Percentiles rank a stretch among this genome's conserved stretches.
Evolutionary conservation across 306 rosid genomes (phyloP).

Genomic region (Lathyrus oleraceus): DNA sequence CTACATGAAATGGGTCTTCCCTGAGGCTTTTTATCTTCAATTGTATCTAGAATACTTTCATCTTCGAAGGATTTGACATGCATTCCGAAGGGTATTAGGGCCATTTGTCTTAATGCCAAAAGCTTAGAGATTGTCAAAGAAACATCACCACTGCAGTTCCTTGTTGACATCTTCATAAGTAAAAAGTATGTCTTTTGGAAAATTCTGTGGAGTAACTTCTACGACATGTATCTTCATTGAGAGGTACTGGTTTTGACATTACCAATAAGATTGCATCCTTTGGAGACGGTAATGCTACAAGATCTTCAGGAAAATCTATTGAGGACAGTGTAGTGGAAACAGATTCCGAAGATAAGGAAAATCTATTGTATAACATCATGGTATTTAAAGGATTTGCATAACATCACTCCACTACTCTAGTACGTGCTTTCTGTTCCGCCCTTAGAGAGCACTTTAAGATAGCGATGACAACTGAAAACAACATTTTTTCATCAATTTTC

Average conservation of each 20-base stretch:
- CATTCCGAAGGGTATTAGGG: conserved; percentile 93
- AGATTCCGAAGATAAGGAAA: conserved; percentile 71
- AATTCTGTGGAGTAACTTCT: conserved; percentile 96
- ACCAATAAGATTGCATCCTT: conserved; percentile 67
- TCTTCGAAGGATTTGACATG: conserved; percentile 89
- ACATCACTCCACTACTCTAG: conserved; percentile 84
- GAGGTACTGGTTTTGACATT: conserved; percentile 86
- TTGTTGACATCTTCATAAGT: conserved; percentile 81
- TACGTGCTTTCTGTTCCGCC: conserved; percentile 82
- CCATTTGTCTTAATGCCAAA: conserved; percentile 89
- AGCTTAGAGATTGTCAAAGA: conserved; percentile 88
- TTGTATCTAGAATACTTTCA: conserved; percentile 78
- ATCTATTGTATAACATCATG: conserved; percentile 89
- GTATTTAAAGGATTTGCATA: conserved; percentile 93
- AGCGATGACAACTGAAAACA: conserved; percentile 69
- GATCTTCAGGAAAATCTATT: conserved; percentile 57
- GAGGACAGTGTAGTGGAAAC: conserved; percentile 82
- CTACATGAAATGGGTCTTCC: conserved; percentile 94
- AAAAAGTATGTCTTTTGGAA: conserved; percentile 74
- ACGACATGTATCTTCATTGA: conserved; percentile 84
- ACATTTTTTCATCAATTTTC: conserved; percentile 66
- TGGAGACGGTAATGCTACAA: conserved; percentile 50
- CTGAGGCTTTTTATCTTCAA: conserved; percentile 89
- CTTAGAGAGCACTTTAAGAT: conserved; percentile 77
- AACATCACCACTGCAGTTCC: conserved; percentile 66